phyloP scores from a whole-genome alignment of 139 green algal species.

The Axilococcus clingmanii region DNA sequence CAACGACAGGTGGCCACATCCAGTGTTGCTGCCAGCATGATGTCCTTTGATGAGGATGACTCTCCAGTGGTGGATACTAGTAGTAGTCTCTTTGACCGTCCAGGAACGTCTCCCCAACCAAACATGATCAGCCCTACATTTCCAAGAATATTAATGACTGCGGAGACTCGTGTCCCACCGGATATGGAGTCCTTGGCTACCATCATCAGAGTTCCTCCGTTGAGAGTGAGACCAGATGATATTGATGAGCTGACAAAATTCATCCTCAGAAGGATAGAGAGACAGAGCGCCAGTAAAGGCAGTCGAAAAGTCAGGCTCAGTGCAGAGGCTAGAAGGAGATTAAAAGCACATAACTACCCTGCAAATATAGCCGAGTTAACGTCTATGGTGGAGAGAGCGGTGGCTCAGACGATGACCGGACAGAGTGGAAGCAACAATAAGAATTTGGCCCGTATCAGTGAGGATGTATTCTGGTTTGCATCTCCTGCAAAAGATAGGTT shows the following conservation, averaged over 20 bases:
- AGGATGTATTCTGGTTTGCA: constrained; percentile 48
- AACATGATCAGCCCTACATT: not conserved
- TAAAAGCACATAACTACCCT: constrained; percentile 53
- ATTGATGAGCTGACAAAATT: constrained; percentile 43
- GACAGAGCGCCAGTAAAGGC: constrained; percentile 8
- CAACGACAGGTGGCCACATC: not conserved
- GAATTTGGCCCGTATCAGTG: constrained; percentile 6
- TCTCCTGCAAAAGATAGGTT: constrained; percentile 31
- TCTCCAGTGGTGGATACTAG: not conserved
- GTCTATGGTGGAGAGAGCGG: constrained; percentile 43
- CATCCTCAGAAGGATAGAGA: constrained; percentile 28
- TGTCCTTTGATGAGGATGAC: not conserved
- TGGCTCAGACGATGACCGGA: constrained; percentile 24
- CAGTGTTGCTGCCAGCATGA: constrained; percentile 1
- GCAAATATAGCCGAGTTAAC: constrained; percentile 63
- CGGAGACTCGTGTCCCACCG: constrained; percentile 26
- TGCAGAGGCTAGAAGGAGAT: constrained; percentile 36
- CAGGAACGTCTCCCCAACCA: not conserved
- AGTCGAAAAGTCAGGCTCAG: constrained; percentile 31
- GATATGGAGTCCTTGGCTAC: constrained; percentile 23
- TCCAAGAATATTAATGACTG: constrained; percentile 36
- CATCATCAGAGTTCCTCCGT: constrained; percentile 54
- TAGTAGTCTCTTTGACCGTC: not conserved
- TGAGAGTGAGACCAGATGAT: constrained; percentile 57
- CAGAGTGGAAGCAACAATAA: not conserved